Evolutionary conservation across 2,329 filamentous ascomycete species (phyloP), one percentile per base, ranked within the genome.

Genomic region (Pyricularia pennisetigena): DNA sequence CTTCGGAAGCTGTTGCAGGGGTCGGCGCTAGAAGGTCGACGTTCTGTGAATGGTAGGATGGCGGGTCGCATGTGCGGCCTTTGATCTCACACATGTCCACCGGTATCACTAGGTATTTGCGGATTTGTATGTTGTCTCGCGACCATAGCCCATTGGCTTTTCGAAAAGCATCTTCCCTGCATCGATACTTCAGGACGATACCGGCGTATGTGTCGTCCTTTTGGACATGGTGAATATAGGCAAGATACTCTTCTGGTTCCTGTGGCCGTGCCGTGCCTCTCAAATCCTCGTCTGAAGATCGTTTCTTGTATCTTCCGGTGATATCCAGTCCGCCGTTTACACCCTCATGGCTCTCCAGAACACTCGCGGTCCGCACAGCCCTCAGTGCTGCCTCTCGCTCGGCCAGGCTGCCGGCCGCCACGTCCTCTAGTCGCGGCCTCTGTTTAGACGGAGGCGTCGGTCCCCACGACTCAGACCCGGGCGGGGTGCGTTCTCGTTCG

Each of bases 81-180:
- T 93, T 95, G 61, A 94, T 83, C 61, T 90, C 89, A 77, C 94
- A 98, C 59, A 92, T 90, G 76, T 97, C 94, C 4, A 98, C 92
- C 0, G 95, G 95, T 67, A 99, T 81, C 9, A 94, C 85, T 20
- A 99, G 84, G 71, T 87, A 89, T 74, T 92, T 92, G 69, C 94
- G 88, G 65, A 89, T 87, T 76, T 97, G 94, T 49, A 98, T 90
- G 71, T 88, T 93, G 75, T 98, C 95, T 71, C 93, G 92, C 7
- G 93, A 92, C 95, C 95, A 99, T 74, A 99, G 88, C 12, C 95
- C 88, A 76, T 99, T 99, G 57, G 93, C 89, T 76, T 92, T 95
- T 69, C 92, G 86, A 72, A 99, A 89, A 1, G 90, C 85, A 65
- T 94, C 90, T 68, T 93, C 88, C 71, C 91, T 87, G 76, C 94